Evolutionary conservation across 169 alveolate species (phyloP).

Genomic region (Perkinsus olseni): DNA sequence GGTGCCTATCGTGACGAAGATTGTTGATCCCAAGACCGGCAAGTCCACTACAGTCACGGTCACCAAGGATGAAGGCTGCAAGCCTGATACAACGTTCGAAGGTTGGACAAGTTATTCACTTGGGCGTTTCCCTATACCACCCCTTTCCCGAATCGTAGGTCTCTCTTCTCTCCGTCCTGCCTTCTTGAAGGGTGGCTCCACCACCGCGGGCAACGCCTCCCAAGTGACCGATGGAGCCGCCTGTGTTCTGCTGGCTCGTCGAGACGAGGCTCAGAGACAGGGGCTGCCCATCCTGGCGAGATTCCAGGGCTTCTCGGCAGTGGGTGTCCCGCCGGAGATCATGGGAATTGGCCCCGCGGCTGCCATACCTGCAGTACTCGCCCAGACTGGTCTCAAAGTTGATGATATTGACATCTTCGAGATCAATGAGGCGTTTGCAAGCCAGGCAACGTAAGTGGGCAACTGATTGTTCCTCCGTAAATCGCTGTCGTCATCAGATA

Average conservation of each 20-base stretch:
- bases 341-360: constrained; percentile 89
- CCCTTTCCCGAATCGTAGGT: not conserved
- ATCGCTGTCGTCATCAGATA: not conserved
- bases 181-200: constrained; percentile 74
- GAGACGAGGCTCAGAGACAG: constrained; percentile 59
- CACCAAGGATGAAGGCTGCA: constrained; percentile 48
- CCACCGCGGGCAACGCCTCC: constrained; percentile 84
- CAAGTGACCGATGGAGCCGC: constrained; percentile 88
- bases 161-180: constrained; percentile 61
- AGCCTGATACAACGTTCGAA: not conserved
- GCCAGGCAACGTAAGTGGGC: constrained; percentile 59
- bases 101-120: not conserved
- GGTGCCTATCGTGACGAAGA: not conserved
- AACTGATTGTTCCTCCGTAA: constrained; percentile 11
- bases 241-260: constrained; percentile 69
- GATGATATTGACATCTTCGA: constrained; percentile 79
- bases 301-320: constrained; percentile 68
- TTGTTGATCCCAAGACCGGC: constrained; percentile 4
- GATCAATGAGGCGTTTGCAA: constrained; percentile 87
- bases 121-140: not conserved
- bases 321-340: constrained; percentile 81
- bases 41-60: not conserved
- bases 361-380: constrained; percentile 80
- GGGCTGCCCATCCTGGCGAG: constrained; percentile 67
- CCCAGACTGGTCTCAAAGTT: constrained; percentile 56